These are phyloP conservation scores for Boletus barrowsii DNA, from an alignment of 768 basidiomycete species.

Conservation along the genomic window DNA sequence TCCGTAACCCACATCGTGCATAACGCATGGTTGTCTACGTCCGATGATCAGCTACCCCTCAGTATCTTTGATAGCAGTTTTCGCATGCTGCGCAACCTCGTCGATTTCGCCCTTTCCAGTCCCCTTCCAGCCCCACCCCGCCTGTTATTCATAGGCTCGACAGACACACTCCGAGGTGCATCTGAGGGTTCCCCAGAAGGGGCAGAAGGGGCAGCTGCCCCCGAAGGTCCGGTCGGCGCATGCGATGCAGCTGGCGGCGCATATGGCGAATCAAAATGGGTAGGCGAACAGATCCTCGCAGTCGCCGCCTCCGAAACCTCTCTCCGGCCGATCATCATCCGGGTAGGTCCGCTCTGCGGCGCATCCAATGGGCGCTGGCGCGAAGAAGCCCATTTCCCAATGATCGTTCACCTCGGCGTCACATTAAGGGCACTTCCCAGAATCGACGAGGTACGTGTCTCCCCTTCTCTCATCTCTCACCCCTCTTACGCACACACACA, in stretches of 20 bases:
- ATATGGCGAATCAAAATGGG: conserved; percentile 22
- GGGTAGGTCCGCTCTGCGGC: conserved; percentile 39
- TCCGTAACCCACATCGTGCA: conserved; percentile 39
- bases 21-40: conserved; percentile 24
- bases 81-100: conserved; percentile 27
- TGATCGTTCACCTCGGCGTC: conserved; percentile 25
- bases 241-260: conserved; percentile 11
- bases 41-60: conserved; percentile 2
- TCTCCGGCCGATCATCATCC: conserved; percentile 29
- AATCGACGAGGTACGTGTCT: conserved; percentile 18
- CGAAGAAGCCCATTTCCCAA: conserved; percentile 36
- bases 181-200: background rate
- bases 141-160: conserved; percentile 34
- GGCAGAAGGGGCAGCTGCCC: background rate
- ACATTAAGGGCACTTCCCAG: conserved; percentile 19
- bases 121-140: conserved; percentile 25
- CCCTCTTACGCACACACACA: background rate
- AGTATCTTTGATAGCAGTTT: conserved; percentile 9
- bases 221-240: conserved; percentile 1
- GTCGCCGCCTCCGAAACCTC: conserved; percentile 15
- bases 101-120: conserved; percentile 37
- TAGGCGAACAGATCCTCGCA: conserved; percentile 22
- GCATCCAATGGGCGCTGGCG: conserved; percentile 39
- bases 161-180: conserved; percentile 6
- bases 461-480: background rate